These are phyloP conservation scores for Epichloe bromicola DNA, from an alignment of 2,329 filamentous ascomycete genomes.

Conservation along the genomic window DNA sequence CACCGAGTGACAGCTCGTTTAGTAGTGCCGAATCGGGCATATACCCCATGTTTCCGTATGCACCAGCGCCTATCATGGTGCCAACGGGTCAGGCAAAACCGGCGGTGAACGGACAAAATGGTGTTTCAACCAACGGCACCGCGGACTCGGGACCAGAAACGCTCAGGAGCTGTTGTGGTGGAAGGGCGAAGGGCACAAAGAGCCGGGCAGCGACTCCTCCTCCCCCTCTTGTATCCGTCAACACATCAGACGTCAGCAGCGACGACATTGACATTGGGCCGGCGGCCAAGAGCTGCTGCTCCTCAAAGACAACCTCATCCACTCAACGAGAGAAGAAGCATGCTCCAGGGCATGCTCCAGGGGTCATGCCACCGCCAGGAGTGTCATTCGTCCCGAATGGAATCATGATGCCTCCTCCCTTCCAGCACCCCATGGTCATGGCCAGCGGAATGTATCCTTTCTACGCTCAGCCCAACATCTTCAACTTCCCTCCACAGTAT, in stretches of 20 bases:
- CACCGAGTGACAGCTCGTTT: constrained; percentile 14
- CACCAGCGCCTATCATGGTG: constrained; percentile 14
- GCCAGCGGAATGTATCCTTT: constrained; percentile 27
- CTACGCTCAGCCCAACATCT: constrained; percentile 32
- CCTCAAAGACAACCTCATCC: constrained; percentile 8
- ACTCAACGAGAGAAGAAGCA: constrained; percentile 11
- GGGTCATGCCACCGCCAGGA: constrained; percentile 10
- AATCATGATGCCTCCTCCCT: constrained; percentile 21
- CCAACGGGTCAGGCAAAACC: constrained; percentile 8
- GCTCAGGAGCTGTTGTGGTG: constrained; percentile 13
- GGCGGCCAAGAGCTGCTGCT: constrained; percentile 19
- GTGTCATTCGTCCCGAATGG: constrained; percentile 13
- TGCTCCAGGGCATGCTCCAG: constrained; percentile 9
- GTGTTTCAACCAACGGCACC: constrained; percentile 11
- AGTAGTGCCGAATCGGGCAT: constrained; percentile 12
- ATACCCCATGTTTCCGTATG: constrained; percentile 21
- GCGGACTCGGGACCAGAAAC: background rate
- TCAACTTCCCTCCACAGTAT: constrained; percentile 40
- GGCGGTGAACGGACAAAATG: constrained; percentile 10
- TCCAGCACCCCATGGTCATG: constrained; percentile 23
- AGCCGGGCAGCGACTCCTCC: background rate
- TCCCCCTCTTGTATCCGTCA: background rate
- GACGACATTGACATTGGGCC: background rate
- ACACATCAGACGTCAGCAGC: constrained; percentile 8
- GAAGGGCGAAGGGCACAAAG: constrained; percentile 6